phyloP scores from a whole-genome alignment of 768 basidiomycete species.

The Tulasnella sp. region DNA sequence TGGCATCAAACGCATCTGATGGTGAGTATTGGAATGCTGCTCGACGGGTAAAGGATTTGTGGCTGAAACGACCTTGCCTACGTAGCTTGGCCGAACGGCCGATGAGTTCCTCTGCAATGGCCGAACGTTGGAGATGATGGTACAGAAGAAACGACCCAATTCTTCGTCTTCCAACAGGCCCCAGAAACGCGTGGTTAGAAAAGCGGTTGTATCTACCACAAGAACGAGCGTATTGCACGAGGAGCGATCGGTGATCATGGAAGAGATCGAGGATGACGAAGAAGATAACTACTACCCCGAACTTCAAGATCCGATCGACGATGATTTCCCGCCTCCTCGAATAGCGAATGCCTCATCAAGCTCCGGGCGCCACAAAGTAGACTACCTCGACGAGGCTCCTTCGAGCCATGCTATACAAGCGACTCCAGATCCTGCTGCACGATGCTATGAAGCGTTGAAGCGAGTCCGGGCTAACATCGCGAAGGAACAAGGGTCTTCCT shows the following conservation, averaged over 20 bases:
- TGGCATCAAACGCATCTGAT: constrained; percentile 43
- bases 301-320: background rate
- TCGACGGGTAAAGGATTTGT: background rate
- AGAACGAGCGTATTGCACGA: constrained; percentile 12
- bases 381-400: background rate
- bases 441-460: constrained; percentile 14
- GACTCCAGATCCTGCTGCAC: background rate
- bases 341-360: background rate
- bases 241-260: constrained; percentile 8
- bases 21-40: constrained; percentile 26
- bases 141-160: constrained; percentile 5
- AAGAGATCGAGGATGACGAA: constrained; percentile 1
- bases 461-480: constrained; percentile 7
- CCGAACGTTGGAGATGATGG: constrained; percentile 11
- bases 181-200: background rate
- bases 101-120: constrained; percentile 13
- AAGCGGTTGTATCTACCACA: constrained; percentile 10
- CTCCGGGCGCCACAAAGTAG: background rate
- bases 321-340: constrained; percentile 9
- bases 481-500: background rate
- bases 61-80: background rate
- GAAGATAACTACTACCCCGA: background rate
- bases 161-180: background rate
- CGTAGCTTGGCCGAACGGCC: constrained; percentile 15
- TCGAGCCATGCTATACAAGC: background rate